phyloP scores from a whole-genome alignment of 2,329 filamentous ascomycete genomes.

The Pseudogymnoascus sp. region DNA sequence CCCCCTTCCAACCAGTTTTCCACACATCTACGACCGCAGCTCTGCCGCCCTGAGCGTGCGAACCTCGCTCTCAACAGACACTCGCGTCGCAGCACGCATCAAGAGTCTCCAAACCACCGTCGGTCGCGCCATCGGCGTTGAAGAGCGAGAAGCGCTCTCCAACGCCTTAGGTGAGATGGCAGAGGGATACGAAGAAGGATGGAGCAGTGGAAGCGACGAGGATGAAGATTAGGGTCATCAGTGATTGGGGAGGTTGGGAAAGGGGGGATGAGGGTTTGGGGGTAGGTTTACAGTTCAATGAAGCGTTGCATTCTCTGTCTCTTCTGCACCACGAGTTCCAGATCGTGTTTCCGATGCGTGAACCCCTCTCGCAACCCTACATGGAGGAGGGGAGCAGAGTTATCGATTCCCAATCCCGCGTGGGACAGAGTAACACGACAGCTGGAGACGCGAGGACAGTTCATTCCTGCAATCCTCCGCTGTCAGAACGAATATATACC shows the following conservation, averaged over 20 bases:
- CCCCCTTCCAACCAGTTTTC: conserved; percentile 78
- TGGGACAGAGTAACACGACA: neutral
- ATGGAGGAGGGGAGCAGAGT: neutral
- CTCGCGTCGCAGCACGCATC: conserved; percentile 61
- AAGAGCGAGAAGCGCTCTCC: conserved; percentile 76
- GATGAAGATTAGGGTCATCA: conserved; percentile 47
- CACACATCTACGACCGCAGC: conserved; percentile 56
- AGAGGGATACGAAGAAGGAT: conserved; percentile 83
- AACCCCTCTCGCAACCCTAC: neutral
- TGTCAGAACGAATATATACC: neutral
- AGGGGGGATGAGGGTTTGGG: neutral
- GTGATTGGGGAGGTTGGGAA: neutral
- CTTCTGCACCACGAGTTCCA: neutral
- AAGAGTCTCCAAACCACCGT: conserved; percentile 58
- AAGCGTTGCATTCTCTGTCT: neutral
- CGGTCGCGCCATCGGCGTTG: conserved; percentile 55
- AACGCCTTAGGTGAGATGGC: conserved; percentile 76
- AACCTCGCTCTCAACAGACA: conserved; percentile 65
- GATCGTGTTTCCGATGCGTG: neutral
- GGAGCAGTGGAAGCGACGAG: conserved; percentile 68
- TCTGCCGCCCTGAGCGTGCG: conserved; percentile 36
- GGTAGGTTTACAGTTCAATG: neutral
- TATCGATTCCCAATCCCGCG: neutral
- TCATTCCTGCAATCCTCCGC: neutral
- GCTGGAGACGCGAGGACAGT: neutral